These are phyloP conservation scores for Lindgomyces ingoldianus DNA, from an alignment of 495 filamentous ascomycete species.

Conservation along the genomic window DNA sequence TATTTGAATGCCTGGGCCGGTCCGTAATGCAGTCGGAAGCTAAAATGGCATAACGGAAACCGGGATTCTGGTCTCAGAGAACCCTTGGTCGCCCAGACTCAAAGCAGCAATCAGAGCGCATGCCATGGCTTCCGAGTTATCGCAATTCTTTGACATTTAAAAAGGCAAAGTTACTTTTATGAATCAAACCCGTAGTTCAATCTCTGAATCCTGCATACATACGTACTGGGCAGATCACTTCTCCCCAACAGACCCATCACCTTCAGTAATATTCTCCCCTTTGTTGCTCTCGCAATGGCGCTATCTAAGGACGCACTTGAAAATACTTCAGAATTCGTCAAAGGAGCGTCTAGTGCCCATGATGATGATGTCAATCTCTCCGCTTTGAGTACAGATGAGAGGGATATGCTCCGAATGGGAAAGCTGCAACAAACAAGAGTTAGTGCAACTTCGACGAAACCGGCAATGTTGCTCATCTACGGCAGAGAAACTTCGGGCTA, in stretches of 20 bases:
- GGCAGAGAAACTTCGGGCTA: constrained; percentile 17
- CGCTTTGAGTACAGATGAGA: background rate
- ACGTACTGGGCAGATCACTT: no score
- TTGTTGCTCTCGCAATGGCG: background rate
- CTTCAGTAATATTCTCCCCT: background rate
- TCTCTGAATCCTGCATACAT: no score
- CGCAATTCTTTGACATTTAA: no score
- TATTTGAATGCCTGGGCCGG: background rate
- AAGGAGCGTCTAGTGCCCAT: background rate
- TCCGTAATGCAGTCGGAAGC: constrained; percentile 2
- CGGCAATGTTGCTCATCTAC: background rate
- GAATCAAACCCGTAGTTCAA: no score
- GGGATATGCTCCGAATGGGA: constrained; percentile 18
- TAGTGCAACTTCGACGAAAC: background rate
- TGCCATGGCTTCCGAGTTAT: no score
- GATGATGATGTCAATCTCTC: background rate
- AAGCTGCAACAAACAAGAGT: constrained; percentile 18
- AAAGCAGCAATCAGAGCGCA: no score
- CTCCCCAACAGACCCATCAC: background rate
- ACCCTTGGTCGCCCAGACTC: no score
- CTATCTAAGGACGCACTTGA: background rate
- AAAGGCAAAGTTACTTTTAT: no score
- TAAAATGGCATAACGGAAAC: background rate
- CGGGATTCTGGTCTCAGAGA: background rate
- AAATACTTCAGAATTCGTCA: background rate